Conservation (phyloP, 495 filamentous ascomycete species). For the Neurospora sp. region DNA sequence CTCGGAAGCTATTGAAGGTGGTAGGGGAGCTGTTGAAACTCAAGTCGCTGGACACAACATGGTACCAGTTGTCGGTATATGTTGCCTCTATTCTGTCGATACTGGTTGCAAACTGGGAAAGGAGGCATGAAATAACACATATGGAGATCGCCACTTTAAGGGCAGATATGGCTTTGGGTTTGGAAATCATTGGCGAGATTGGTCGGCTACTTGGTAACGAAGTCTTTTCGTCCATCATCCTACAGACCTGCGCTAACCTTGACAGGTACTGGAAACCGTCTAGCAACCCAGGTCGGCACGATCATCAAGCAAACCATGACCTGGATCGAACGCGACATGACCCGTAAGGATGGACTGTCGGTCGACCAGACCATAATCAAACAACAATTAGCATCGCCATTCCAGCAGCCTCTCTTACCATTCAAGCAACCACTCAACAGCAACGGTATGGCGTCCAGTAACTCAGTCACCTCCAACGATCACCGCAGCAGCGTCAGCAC, state of each 20-base stretch:
- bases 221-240: slow-evolving; percentile 7
- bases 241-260: background rate
- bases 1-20: slow-evolving; percentile 50
- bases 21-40: slow-evolving; percentile 47
- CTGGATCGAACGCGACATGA: slow-evolving; percentile 36
- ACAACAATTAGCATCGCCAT: slow-evolving; percentile 5
- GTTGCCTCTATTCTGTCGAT: slow-evolving; percentile 64
- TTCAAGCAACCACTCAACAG: slow-evolving; percentile 1
- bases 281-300: slow-evolving; percentile 26
- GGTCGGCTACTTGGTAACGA: too few relatives aligned
- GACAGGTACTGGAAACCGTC: slow-evolving; percentile 23
- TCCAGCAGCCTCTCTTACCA: background rate
- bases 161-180: slow-evolving; percentile 59
- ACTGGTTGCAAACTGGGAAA: slow-evolving; percentile 59
- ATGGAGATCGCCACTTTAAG: slow-evolving; percentile 45
- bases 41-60: slow-evolving; percentile 71
- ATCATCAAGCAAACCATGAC: slow-evolving; percentile 34
- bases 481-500: slow-evolving; percentile 7
- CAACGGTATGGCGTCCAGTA: background rate
- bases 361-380: slow-evolving; percentile 2
- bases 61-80: slow-evolving; percentile 62
- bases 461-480: slow-evolving; percentile 1
- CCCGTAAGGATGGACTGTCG: slow-evolving; percentile 11
- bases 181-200: slow-evolving; percentile 55
- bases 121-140: slow-evolving; percentile 45